Evolutionary conservation across 2,329 filamentous ascomycete species (phyloP), one percentile per base, ranked within the genome.

Genomic region (Blastomyces silverae): DNA sequence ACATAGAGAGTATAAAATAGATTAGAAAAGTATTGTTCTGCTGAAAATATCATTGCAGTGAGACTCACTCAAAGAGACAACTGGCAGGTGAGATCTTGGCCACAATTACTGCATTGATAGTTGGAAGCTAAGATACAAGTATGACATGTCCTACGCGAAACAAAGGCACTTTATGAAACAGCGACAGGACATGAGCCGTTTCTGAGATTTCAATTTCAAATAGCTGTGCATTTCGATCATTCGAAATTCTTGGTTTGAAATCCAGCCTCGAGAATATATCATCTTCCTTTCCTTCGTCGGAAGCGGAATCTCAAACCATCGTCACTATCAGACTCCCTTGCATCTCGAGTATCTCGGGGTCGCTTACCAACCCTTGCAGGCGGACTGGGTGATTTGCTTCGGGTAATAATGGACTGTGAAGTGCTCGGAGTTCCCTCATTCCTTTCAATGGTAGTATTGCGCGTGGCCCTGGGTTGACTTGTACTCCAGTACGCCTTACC

Each of bases 401-500:
- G 66, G 63, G 59, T 64, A 62, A 65, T 66, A 57, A 68, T 63
- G 65, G 70, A 67, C 66, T 67, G 63, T 71, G 66, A 42, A 71
- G 66, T 50, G 22, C 37, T 42, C 11, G 48, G 48, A 37, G 50
- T 55, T 31, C 25, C 20, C 34, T 62, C 6, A 22, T 11, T 62
- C 7, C 11, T 46, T 28, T 37, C 44, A 48, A n/a, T 25, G 13
- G 37, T 20, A 8, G 22, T 8, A 8, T 15, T 48, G 20, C 28
- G 48, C 7, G 13, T 20, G 52, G 48, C n/a, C 17, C 15, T 56
- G 1, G 50, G 34, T 34, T 46, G 31, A n/a, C 67, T 76, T 70
- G 65, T 81, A 78, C 66, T 83, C 87, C 90, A 93, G 77, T 92
- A 91, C 57, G 88, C 84, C 61, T 92, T 89, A 0, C 89, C 88